These are phyloP conservation scores for Colletotrichum melonis DNA, from an alignment of 2,329 filamentous ascomycete species.

Conservation along the genomic window DNA sequence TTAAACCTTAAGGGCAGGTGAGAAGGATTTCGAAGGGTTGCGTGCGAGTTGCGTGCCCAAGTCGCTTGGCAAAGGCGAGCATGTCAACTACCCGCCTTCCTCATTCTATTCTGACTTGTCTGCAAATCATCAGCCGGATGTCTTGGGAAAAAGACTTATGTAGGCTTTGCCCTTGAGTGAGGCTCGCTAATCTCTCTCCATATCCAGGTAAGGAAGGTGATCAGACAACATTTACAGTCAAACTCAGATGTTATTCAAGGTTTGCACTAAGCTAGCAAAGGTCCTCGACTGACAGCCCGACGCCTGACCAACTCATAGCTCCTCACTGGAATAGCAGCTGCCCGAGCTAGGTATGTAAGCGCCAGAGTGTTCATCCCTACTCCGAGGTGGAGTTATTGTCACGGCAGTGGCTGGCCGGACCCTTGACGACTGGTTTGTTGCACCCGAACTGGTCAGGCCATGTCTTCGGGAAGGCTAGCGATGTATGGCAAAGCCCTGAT, in stretches of 20 bases:
- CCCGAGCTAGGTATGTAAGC: background rate
- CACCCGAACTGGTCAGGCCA: background rate
- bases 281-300: background rate
- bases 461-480: background rate
- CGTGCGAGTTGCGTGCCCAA: constrained; percentile 19
- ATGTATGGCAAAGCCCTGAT: no score
- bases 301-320: background rate
- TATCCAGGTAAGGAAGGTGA: constrained; percentile 19
- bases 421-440: background rate
- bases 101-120: background rate
- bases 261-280: background rate
- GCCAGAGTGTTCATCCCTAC: background rate
- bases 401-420: constrained; percentile 18
- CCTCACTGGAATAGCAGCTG: background rate
- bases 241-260: background rate
- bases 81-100: background rate
- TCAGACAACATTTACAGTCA: background rate
- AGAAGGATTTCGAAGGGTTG: constrained; percentile 19
- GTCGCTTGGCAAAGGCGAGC: background rate
- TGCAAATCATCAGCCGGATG: background rate
- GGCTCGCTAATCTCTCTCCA: background rate
- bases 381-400: background rate
- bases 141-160: background rate
- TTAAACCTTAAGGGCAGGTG: constrained; percentile 34
- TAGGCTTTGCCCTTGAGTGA: background rate